Evolutionary conservation across 2,329 filamentous ascomycete genomes (phyloP).

Genomic region (Sporothrix pallida): DNA sequence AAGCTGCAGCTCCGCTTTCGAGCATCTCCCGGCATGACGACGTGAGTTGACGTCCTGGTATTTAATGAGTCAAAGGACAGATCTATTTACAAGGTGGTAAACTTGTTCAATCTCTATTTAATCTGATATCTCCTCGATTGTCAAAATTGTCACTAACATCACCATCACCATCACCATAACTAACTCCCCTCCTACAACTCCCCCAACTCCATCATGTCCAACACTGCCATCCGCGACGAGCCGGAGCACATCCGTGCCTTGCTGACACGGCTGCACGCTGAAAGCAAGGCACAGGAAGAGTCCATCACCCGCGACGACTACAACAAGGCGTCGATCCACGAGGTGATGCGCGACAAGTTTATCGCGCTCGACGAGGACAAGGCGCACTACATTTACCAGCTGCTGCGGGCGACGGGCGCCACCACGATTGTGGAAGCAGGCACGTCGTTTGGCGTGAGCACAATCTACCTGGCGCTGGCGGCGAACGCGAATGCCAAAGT

Average conservation of each 20-base stretch:
- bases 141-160: neutral
- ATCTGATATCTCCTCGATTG: neutral
- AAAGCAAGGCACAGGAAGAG: slow-evolving; percentile 34
- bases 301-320: neutral
- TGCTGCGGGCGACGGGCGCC: slow-evolving; percentile 56
- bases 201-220: neutral
- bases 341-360: slow-evolving; percentile 59
- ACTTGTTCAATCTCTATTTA: neutral
- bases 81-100: no score
- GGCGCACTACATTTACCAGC: slow-evolving; percentile 60
- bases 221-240: slow-evolving; percentile 24
- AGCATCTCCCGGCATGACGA: neutral
- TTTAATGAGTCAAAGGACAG: neutral
- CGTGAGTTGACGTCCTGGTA: neutral
- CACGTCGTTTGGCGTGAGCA: slow-evolving; percentile 66
- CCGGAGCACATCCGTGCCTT: slow-evolving; percentile 30
- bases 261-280: slow-evolving; percentile 35
- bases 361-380: slow-evolving; percentile 66
- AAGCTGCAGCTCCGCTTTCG: slow-evolving; percentile 11
- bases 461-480: slow-evolving; percentile 66
- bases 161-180: neutral
- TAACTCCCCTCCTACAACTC: neutral
- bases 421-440: slow-evolving; percentile 63
- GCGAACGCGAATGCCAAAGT: slow-evolving; percentile 53
- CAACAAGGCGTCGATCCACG: slow-evolving; percentile 19